Base-by-base conservation (phyloP, 371 early-diverging fungal species). In the Actinomucor elegans region DNA sequence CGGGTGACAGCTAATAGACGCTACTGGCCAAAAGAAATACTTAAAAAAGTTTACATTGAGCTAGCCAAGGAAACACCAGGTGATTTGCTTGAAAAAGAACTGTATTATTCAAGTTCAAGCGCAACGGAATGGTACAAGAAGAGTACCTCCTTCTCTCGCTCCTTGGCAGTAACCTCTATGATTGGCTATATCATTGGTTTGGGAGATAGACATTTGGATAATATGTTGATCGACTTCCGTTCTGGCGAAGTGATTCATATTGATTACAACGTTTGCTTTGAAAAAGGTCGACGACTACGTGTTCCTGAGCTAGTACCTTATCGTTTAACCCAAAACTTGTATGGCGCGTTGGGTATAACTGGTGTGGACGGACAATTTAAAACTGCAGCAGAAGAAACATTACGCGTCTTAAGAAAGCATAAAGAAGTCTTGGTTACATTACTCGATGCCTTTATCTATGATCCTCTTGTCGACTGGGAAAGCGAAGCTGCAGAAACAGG, bases 151-250 rank as follows among this genome's bases (percentile, higher is more conserved):
- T 98, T 92, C 67, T 87, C 88, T 6, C 81, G 89, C 12, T 94
- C 96, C 33, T 80, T 94, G n/a, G 98, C 99, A 2, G 90, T 91
- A 0, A 92, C 90, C 72, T 94, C 93, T 8, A 91, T 98, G 47
- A 85, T 94, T 43, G 99, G 99, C 0, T 98, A 94, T 74, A 84
- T 99, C 14, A 89, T 99, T 60, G 99, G 99, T 1, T 78, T 99
- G 20, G 99, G 99, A 11, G 99, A 99, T 73, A 89, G 99, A 10
- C 99, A 99, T 69, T 61, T 93, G 59, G 97, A 98, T 64, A 99
- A 99, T 65, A 97, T 99, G 41, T 50, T 99, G 57, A 67, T 99
- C 11, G 98, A 99, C 66, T 71, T 68, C 35, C 64, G 66, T 10
- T 86, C 84, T 0, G 97, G 94, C 1, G 96, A 98, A 41, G 59